These are phyloP conservation scores for Trichophyton rubrum DNA, from an alignment of 2,329 filamentous ascomycete species.

Conservation along the genomic window DNA sequence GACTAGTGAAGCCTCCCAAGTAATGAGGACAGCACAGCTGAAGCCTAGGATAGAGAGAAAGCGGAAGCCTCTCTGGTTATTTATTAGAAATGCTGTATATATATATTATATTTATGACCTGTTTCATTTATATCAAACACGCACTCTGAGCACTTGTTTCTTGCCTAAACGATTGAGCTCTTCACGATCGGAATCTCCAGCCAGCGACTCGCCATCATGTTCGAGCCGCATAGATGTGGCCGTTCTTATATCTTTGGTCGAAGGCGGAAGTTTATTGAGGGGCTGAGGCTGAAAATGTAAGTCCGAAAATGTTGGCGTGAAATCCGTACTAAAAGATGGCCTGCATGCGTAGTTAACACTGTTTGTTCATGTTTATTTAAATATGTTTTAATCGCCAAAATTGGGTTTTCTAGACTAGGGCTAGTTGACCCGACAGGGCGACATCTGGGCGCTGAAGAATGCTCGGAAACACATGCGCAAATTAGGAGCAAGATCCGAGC, in stretches of 20 bases:
- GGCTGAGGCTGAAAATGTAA: background rate
- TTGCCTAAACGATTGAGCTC: slow-evolving; percentile 31
- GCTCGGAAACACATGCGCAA: background rate
- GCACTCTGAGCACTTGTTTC: slow-evolving; percentile 31
- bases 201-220: background rate
- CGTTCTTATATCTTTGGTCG: background rate
- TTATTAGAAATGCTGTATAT: background rate
- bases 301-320: background rate
- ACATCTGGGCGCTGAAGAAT: background rate
- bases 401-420: background rate
- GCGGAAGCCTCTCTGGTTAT: slow-evolving; percentile 18
- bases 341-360: background rate
- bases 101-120: background rate
- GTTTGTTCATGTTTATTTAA: background rate
- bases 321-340: background rate
- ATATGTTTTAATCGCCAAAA: no score
- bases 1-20: slow-evolving; percentile 24
- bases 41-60: slow-evolving; percentile 29
- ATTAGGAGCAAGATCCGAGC: background rate
- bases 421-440: background rate
- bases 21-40: slow-evolving; percentile 26
- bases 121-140: slow-evolving; percentile 7
- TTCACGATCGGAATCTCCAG: slow-evolving; percentile 19
- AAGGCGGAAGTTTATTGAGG: background rate
- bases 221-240: background rate